Evolutionary conservation across 331 rosid species (phyloP), one percentile per base, ranked within the genome.

Genomic region (Rhamnella rubrinervis): DNA sequence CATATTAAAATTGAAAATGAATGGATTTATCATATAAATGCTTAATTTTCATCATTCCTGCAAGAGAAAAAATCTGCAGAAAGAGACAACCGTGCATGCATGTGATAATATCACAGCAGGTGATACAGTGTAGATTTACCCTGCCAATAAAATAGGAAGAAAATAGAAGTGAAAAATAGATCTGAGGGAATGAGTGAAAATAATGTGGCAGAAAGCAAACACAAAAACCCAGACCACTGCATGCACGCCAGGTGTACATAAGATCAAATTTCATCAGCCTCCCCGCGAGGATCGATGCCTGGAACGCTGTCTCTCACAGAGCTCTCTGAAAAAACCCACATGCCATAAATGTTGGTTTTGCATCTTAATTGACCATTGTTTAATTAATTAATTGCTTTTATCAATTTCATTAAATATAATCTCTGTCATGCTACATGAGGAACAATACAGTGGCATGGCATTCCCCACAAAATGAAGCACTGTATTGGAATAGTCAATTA

Each of bases 71-170:
- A 52, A 13, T 46, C 49, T 49, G 12, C n/a, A 67, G 21, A 19
- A n/a, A n/a, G 23, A 53, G 23, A 59, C 37, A 65, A 57, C 58
- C 53, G 69, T 63, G 71, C 89, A 79, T 68, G 74, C 89, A 79
- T 68, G 88, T 77, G 88, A 79, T 80, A 73, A 76, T 52, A 81
- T 83, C 83, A 68, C 60, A 74, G 73, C 63, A 72, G 66, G 66
- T 59, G 19, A 59, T 60, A 57, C 63, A 73, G 44, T 62, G 63
- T 47, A 71, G 85, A 79, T 75, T 78, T 72, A 65, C 15, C 13
- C 13, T 58, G 52, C 62, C 67, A 76, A 59, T 55, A 55, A 71
- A 63, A 58, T 59, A 79, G 58, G 17, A 60, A 26, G 62, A 46
- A 41, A 68, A 39, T 15, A 47, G 7, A 23, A 52, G 38, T 7